Conservation (phyloP, 345 rosid genomes). For the Gossypium bickii region DNA sequence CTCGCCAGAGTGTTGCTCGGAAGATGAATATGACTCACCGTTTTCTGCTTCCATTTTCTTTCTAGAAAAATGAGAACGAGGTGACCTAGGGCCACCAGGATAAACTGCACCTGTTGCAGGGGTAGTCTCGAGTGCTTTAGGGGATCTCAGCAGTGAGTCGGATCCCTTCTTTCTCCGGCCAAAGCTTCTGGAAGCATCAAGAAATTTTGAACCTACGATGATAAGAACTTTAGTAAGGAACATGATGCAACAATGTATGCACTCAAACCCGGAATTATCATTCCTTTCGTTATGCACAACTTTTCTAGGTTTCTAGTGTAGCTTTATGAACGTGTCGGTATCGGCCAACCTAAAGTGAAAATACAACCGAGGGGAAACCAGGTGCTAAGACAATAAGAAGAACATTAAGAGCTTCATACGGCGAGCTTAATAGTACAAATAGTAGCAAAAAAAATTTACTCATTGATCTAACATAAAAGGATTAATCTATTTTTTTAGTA, state of each 20-base stretch:
- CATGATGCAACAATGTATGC: neutral
- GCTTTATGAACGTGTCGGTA: neutral
- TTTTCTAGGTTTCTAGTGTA: neutral
- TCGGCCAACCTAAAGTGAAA: neutral
- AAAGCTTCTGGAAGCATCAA: conserved; percentile 52
- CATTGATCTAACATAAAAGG: too few species aligned
- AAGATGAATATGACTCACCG: conserved; percentile 33
- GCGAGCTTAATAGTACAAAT: neutral
- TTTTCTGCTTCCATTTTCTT: conserved; percentile 30
- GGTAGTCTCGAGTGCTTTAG: conserved; percentile 26
- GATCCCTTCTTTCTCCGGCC: conserved; percentile 58
- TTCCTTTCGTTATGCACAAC: neutral
- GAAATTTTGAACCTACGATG: conserved; percentile 44
- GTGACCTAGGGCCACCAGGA: conserved; percentile 24
- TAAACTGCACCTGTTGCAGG: conserved; percentile 19
- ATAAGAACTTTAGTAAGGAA: neutral
- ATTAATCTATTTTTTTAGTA: too few species aligned
- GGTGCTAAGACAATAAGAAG: neutral
- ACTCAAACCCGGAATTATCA: neutral
- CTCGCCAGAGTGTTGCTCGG: conserved; percentile 34
- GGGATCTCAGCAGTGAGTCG: conserved; percentile 40
- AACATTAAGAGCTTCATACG: neutral
- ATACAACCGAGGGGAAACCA: neutral
- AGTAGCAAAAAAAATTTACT: too few species aligned
- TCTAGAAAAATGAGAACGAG: conserved; percentile 26